phyloP scores from a whole-genome alignment of 2,329 filamentous ascomycete genomes.

The Neofusicoccum kwambonambiense region DNA sequence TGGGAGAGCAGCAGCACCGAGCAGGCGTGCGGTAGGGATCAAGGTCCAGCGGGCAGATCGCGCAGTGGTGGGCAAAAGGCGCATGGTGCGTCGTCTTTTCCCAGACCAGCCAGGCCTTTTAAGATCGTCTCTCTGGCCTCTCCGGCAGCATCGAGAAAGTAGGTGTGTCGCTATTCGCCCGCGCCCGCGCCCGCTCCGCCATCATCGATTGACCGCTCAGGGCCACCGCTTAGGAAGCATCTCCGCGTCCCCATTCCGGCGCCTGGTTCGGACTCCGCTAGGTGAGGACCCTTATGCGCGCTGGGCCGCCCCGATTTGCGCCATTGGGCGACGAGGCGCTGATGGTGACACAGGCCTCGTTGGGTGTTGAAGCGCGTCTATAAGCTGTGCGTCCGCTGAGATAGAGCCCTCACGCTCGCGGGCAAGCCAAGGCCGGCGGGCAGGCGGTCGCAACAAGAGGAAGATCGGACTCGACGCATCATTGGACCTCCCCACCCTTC shows the following conservation, averaged over 20 bases:
- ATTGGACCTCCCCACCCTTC: background rate
- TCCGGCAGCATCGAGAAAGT: background rate
- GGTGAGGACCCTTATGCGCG: slow-evolving; percentile 16
- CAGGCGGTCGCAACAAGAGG: background rate
- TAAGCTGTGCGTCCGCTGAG: background rate
- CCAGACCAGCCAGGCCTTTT: background rate
- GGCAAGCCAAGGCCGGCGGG: slow-evolving; percentile 2
- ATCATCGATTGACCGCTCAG: slow-evolving; percentile 1
- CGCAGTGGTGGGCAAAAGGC: background rate
- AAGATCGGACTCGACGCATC: background rate
- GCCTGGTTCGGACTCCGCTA: background rate
- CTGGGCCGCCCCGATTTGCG: slow-evolving; percentile 1
- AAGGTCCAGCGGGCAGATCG: background rate
- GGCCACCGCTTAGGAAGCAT: slow-evolving; percentile 13
- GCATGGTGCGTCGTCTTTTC: background rate
- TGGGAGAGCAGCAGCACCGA: background rate
- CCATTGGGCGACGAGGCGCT: slow-evolving; percentile 12
- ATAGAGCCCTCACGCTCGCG: background rate
- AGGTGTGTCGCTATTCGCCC: slow-evolving; percentile 1
- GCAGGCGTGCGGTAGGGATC: slow-evolving; percentile 1
- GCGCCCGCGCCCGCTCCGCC: background rate
- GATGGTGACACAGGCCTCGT: background rate
- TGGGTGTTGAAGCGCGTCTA: background rate
- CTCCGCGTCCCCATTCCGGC: slow-evolving; percentile 8
- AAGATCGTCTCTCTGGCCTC: background rate